Evolutionary conservation across 2,329 filamentous ascomycete genomes (phyloP).

Genomic region (Camillea tinctor): DNA sequence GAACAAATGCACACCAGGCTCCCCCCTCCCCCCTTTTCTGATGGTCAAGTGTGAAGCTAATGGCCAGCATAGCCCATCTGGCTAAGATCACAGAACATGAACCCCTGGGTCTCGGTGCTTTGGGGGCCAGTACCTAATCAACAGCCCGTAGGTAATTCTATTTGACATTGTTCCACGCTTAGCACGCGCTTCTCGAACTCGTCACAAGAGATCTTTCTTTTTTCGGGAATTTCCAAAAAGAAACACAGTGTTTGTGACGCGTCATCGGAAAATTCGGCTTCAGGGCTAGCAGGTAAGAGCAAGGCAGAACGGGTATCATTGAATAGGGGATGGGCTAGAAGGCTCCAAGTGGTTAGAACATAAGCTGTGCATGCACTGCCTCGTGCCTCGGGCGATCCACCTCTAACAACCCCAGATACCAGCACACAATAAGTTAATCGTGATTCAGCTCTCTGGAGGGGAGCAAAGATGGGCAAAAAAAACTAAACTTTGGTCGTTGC

Average conservation of each 20-base stretch:
- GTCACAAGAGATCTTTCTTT: background rate
- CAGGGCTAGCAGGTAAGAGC: background rate
- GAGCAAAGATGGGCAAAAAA: background rate
- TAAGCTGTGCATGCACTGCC: background rate
- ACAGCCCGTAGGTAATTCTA: background rate
- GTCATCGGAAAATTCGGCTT: background rate
- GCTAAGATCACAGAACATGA: background rate
- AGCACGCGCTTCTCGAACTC: background rate
- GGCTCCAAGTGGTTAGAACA: background rate
- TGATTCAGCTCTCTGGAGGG: background rate
- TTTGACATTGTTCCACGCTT: background rate
- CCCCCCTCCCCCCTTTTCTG: no score
- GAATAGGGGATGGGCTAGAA: background rate
- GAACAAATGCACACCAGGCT: no score
- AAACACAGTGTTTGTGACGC: background rate
- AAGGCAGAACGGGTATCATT: background rate
- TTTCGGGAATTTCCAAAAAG: background rate
- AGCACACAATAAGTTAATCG: background rate
- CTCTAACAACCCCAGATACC: background rate
- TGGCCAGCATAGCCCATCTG: background rate
- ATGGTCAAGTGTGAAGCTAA: background rate
- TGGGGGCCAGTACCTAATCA: no score
- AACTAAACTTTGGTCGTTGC: background rate
- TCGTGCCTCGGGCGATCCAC: background rate
- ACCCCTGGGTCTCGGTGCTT: background rate